Evolutionary conservation across 306 rosid species (phyloP).

Genomic region (Prunus dulcis): DNA sequence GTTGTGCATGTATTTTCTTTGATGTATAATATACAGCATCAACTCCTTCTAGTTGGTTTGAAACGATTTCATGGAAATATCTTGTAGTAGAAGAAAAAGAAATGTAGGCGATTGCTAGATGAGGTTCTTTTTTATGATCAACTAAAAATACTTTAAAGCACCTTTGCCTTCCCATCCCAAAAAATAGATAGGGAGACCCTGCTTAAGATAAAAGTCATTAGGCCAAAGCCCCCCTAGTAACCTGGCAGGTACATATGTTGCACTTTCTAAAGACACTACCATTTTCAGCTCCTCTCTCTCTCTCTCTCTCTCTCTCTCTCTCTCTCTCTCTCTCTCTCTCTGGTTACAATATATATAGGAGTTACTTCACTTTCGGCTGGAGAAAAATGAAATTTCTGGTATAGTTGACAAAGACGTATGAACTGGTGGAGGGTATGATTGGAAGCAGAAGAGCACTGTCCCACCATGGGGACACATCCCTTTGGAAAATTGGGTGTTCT

Average conservation of each 20-base stretch:
- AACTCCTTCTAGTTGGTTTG: too few species aligned
- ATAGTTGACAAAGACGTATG: conserved; percentile 20
- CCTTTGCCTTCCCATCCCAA: neutral
- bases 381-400: conserved; percentile 14
- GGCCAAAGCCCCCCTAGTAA: neutral
- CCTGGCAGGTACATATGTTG: conserved; percentile 2
- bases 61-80: too few species aligned
- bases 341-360: too few species aligned
- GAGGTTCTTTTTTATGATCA: neutral
- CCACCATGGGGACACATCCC: conserved; percentile 29
- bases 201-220: conserved; percentile 13
- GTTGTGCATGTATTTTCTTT: too few species aligned
- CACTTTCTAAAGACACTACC: conserved; percentile 7
- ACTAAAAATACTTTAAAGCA: neutral
- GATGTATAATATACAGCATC: too few species aligned
- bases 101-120: too few species aligned
- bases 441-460: conserved; percentile 25
- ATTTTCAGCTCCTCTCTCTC: neutral
- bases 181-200: neutral
- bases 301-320: too few species aligned
- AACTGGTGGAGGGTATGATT: conserved; percentile 26
- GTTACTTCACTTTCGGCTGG: conserved; percentile 26
- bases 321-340: too few species aligned
- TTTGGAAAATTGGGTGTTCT: conserved; percentile 9
- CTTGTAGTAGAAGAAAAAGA: too few species aligned